A percentile compares a stretch with the other conserved stretches of the same genome.
These are phyloP conservation scores for Canariomyces notabilis DNA, from an alignment of 2,329 filamentous ascomycete genomes.

Conservation along the genomic window DNA sequence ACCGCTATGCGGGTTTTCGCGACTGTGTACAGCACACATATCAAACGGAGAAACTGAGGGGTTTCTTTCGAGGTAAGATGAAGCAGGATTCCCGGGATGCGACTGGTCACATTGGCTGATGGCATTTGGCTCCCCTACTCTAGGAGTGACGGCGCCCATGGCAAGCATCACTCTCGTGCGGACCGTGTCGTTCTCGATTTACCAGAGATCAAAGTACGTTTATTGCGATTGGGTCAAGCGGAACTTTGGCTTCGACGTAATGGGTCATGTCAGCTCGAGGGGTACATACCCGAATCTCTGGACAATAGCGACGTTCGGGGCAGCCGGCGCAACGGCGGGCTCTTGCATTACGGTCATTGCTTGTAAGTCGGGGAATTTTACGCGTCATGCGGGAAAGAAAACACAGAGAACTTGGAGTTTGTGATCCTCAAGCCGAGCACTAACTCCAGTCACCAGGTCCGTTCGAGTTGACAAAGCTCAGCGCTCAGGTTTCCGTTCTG, in stretches of 20 bases:
- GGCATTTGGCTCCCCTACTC: slow-evolving; percentile 13
- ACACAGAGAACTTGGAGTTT: neutral
- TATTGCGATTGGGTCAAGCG: slow-evolving; percentile 66
- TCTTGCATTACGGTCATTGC: slow-evolving; percentile 75
- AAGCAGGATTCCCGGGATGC: neutral
- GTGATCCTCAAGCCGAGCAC: neutral
- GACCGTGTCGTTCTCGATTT: slow-evolving; percentile 44
- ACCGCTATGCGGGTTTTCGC: slow-evolving; percentile 68
- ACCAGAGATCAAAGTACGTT: slow-evolving; percentile 69
- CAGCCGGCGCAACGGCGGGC: slow-evolving; percentile 72
- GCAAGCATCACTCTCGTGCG: slow-evolving; percentile 42
- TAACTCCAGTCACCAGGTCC: slow-evolving; percentile 47
- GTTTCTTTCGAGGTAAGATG: slow-evolving; percentile 72
- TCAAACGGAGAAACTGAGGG: slow-evolving; percentile 62
- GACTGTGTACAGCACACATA: slow-evolving; percentile 75
- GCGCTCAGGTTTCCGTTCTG: slow-evolving; percentile 76
- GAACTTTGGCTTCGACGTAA: slow-evolving; percentile 64
- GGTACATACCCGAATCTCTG: slow-evolving; percentile 68
- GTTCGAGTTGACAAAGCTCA: slow-evolving; percentile 86
- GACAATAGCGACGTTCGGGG: slow-evolving; percentile 70
- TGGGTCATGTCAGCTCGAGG: slow-evolving; percentile 64
- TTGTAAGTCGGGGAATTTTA: slow-evolving; percentile 45
- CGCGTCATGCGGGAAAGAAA: neutral
- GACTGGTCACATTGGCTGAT: slow-evolving; percentile 22
- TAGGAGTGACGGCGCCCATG: slow-evolving; percentile 75